These are phyloP conservation scores for Strobilomyces dryophilus DNA, from an alignment of 768 basidiomycete species.

Conservation along the genomic window DNA sequence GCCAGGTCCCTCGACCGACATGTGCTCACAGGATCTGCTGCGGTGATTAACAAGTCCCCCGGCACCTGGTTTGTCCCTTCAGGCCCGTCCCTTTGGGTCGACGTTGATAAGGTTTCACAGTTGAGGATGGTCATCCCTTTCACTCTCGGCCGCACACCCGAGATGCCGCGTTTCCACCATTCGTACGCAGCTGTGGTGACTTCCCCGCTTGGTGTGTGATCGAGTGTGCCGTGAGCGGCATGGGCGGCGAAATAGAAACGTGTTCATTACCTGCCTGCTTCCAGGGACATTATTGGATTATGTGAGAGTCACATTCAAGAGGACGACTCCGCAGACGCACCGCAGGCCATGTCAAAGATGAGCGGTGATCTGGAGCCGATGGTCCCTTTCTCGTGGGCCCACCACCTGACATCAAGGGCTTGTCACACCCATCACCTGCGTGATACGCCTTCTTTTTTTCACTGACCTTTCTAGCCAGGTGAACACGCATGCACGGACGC, in stretches of 20 bases:
- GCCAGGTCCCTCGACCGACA: background rate
- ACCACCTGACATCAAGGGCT: conserved; percentile 22
- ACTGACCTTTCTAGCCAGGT: conserved; percentile 49
- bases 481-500: conserved; percentile 52
- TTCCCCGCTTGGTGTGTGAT: conserved; percentile 48
- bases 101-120: background rate
- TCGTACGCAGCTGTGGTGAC: conserved; percentile 55
- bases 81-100: background rate
- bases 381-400: conserved; percentile 15
- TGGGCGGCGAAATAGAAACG: conserved; percentile 22
- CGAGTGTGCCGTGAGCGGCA: background rate
- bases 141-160: conserved; percentile 20
- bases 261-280: conserved; percentile 21
- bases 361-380: conserved; percentile 16
- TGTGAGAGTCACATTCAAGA: background rate
- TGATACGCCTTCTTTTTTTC: background rate
- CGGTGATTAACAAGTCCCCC: conserved; percentile 16
- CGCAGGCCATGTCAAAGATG: conserved; percentile 29
- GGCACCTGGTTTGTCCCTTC: conserved; percentile 7
- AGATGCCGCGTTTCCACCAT: conserved; percentile 49
- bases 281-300: background rate
- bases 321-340: conserved; percentile 10
- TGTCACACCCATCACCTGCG: conserved; percentile 1
- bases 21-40: conserved; percentile 25
- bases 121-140: background rate